Conservation (phyloP, 768 basidiomycete genomes). For the Antrodiella citrinella region DNA sequence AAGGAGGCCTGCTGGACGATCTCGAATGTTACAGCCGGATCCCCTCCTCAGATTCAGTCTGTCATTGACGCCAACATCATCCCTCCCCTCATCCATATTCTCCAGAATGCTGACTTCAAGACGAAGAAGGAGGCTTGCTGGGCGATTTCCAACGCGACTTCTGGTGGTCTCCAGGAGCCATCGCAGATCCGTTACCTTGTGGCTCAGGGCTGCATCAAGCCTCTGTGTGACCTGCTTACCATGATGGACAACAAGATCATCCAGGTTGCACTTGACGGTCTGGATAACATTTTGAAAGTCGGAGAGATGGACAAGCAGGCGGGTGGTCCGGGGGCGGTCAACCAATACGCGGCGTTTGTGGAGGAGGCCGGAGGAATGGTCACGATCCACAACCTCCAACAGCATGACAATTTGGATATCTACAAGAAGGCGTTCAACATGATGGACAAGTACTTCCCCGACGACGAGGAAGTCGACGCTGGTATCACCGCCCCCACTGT, state of each 20-base stretch:
- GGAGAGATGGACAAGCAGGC: conserved; percentile 91
- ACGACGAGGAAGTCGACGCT: conserved; percentile 89
- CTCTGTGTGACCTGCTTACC: conserved; percentile 88
- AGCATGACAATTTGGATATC: conserved; percentile 98
- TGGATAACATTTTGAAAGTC: conserved; percentile 97
- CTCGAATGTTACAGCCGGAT: conserved; percentile 96
- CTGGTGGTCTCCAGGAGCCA: conserved; percentile 94
- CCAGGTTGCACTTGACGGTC: conserved; percentile 93
- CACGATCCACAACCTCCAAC: conserved; percentile 97
- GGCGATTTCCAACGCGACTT: conserved; percentile 99
- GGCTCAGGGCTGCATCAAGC: conserved; percentile 96
- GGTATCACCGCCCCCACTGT: conserved; percentile 71
- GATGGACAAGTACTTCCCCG: conserved; percentile 97
- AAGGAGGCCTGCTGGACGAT: conserved; percentile 99
- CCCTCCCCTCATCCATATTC: conserved; percentile 96
- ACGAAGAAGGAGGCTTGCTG: conserved; percentile 99
- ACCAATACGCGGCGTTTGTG: conserved; percentile 90
- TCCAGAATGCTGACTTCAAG: conserved; percentile 97
- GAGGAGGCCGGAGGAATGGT: conserved; percentile 99
- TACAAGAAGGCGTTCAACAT: conserved; percentile 99
- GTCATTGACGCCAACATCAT: conserved; percentile 98
- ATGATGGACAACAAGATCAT: conserved; percentile 99
- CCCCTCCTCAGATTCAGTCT: conserved; percentile 92
- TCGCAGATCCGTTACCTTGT: conserved; percentile 97
- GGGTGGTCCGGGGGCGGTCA: conserved; percentile 72